Base-by-base conservation (phyloP, 2,329 filamentous ascomycete genomes). In the Fusarium sp. region DNA sequence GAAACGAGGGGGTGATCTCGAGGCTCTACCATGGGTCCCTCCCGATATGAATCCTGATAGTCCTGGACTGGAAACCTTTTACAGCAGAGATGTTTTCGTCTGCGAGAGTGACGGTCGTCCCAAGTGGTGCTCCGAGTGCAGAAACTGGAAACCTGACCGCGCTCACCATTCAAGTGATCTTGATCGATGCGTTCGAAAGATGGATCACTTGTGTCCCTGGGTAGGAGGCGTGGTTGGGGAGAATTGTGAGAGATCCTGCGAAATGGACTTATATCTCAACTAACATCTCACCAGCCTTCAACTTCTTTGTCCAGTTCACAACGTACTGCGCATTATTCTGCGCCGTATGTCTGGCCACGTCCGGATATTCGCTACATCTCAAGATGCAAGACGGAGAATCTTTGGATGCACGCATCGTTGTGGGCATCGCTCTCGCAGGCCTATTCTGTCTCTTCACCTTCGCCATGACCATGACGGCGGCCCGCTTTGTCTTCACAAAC, bases 201-300 rank as follows among this genome's bases (percentile, higher is more conserved):
- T 98, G 93, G 96, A 98, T 73, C 96, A 98, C 80, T 96, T 95
- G 78, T 99, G 96, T 79, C 96, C 96, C 0, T 98, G 93, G 93
- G 95, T 97, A n/a, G 96, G 96, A 5, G 96, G 96, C 24, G 93
- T 98, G 74, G 92, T 99, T 11, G 93, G 91, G 0, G 95, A 98
- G 81, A 95, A 91, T 2, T 91, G 89, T 90, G 78, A 80, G 89
- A 82, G 18, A 16, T 13, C 10, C 24, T 29, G 9, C 3, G 8
- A 45, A 11, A 47, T 14, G 20, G 9, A 29, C n/a, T 9, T 14
- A 45, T 24, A 20, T 69, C 35, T 14, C 9, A 14, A 34, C 66
- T 70, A 58, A 73, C 38, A 27, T 22, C 5, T n/a, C 2, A 14
- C 27, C 66, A 90, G 89, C 92, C 3, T 95, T 96, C 85, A 98